A percentile compares a stretch with the other conserved stretches of the same genome.
Conservation (phyloP, 345 rosid genomes). For the Zanthoxylum bungeanum region DNA sequence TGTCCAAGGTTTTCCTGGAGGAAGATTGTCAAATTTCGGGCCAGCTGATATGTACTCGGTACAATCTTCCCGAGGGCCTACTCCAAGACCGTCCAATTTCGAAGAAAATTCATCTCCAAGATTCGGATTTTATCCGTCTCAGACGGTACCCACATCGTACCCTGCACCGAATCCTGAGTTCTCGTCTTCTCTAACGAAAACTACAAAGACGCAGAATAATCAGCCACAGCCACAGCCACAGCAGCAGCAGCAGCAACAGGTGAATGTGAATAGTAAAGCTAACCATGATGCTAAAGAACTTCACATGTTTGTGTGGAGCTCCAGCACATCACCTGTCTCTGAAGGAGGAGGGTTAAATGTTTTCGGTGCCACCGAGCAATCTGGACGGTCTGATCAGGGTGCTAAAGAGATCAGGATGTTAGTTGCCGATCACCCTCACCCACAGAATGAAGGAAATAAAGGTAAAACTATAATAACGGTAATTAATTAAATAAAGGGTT, state of each 20-base stretch:
- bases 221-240: conserved; percentile 22
- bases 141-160: conserved; percentile 58
- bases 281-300: conserved; percentile 84
- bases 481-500: no score
- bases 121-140: conserved; percentile 69
- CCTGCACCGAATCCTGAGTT: conserved; percentile 93
- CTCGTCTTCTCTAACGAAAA: conserved; percentile 35
- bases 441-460: conserved; percentile 72
- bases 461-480: conserved; percentile 27
- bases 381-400: conserved; percentile 78
- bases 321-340: conserved; percentile 87
- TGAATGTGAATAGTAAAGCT: conserved; percentile 35
- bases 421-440: conserved; percentile 68
- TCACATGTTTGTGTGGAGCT: conserved; percentile 99
- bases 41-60: conserved; percentile 78
- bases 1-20: conserved; percentile 55
- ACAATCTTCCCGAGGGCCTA: conserved; percentile 74
- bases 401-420: conserved; percentile 93
- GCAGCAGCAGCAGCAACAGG: conserved; percentile 18
- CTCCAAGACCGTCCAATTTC: conserved; percentile 78
- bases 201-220: conserved; percentile 27
- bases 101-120: conserved; percentile 82
- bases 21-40: conserved; percentile 77
- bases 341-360: conserved; percentile 73
- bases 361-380: conserved; percentile 61